A percentile compares a stretch with the other conserved stretches of the same genome.
Evolutionary conservation across 176 grass and related monocot genomes (phyloP).

Genomic region (Zoysia japonica): DNA sequence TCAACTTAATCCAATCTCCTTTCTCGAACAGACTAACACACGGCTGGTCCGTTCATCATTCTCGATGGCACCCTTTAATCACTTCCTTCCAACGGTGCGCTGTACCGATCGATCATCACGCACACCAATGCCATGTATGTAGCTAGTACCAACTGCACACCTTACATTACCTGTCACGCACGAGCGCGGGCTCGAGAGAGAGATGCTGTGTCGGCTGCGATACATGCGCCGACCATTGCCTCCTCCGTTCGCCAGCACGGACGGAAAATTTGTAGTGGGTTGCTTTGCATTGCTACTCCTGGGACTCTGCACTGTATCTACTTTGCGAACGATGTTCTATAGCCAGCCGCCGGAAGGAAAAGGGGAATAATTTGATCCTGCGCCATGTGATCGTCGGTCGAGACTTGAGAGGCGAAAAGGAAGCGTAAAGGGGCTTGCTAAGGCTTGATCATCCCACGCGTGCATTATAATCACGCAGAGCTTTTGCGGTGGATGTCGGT

Average conservation of each 20-base stretch:
- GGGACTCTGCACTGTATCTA: too few relatives aligned
- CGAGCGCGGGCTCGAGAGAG: background rate
- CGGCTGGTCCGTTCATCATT: conserved; percentile 32
- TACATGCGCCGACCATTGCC: background rate
- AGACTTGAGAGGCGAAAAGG: background rate
- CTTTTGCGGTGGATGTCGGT: conserved; percentile 6
- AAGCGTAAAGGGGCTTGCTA: background rate
- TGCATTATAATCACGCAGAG: background rate
- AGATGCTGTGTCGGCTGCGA: background rate
- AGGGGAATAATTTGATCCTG: conserved; percentile 15
- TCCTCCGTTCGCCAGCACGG: too few relatives aligned
- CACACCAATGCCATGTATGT: background rate
- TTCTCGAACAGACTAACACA: background rate
- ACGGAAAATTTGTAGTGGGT: too few relatives aligned
- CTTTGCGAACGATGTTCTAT: background rate
- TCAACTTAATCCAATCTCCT: conserved; percentile 2
- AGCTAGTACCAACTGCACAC: conserved; percentile 16
- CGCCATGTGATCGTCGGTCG: conserved; percentile 37
- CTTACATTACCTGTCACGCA: conserved; percentile 37
- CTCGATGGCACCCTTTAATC: background rate
- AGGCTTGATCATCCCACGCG: background rate
- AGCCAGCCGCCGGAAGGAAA: background rate
- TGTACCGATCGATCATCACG: too few relatives aligned
- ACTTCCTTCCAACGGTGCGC: too few relatives aligned
- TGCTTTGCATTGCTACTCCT: background rate